Percentiles rank a stretch among this genome's conserved stretches.
Conservation (phyloP, 805 yeast species). For the Yueomyces sp. region DNA sequence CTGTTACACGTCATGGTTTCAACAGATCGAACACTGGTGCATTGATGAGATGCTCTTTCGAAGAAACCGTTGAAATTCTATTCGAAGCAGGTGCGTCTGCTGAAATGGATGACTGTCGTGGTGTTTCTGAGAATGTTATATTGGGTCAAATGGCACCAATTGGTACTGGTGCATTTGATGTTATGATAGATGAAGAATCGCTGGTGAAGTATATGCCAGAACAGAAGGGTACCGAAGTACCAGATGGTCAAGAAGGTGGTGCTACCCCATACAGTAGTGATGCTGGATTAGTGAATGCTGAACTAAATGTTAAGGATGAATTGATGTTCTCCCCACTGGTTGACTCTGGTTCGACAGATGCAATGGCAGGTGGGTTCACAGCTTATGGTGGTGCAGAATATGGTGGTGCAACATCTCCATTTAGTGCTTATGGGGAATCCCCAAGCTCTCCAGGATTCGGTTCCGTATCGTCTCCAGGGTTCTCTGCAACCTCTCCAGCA, state of each 20-base stretch:
- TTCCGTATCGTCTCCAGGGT: slow-evolving; percentile 50
- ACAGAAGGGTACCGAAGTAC: slow-evolving; percentile 26
- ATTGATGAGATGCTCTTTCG: slow-evolving; percentile 97
- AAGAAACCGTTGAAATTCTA: slow-evolving; percentile 95
- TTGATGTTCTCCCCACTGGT: slow-evolving; percentile 87
- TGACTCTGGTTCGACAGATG: slow-evolving; percentile 72
- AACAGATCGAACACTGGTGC: slow-evolving; percentile 99
- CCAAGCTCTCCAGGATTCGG: slow-evolving; percentile 49
- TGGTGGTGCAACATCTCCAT: slow-evolving; percentile 46
- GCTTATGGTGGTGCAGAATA: slow-evolving; percentile 73
- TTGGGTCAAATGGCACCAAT: slow-evolving; percentile 97
- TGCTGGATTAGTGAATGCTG: slow-evolving; percentile 48
- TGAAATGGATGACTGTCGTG: slow-evolving; percentile 94
- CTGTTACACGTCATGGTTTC: slow-evolving; percentile 98
- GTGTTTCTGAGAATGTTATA: slow-evolving; percentile 95
- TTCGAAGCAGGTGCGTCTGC: slow-evolving; percentile 98
- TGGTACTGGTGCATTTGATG: slow-evolving; percentile 97
- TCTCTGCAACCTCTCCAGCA: slow-evolving; percentile 63
- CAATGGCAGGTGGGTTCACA: slow-evolving; percentile 68
- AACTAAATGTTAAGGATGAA: slow-evolving; percentile 50
- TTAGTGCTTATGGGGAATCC: slow-evolving; percentile 33
- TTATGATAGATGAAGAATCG: slow-evolving; percentile 83
- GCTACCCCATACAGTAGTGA: slow-evolving; percentile 81
- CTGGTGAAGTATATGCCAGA: slow-evolving; percentile 41
- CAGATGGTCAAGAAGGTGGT: slow-evolving; percentile 54